Evolutionary conservation across 768 basidiomycete genomes (phyloP).

Genomic region (Gymnopilus junonius): DNA sequence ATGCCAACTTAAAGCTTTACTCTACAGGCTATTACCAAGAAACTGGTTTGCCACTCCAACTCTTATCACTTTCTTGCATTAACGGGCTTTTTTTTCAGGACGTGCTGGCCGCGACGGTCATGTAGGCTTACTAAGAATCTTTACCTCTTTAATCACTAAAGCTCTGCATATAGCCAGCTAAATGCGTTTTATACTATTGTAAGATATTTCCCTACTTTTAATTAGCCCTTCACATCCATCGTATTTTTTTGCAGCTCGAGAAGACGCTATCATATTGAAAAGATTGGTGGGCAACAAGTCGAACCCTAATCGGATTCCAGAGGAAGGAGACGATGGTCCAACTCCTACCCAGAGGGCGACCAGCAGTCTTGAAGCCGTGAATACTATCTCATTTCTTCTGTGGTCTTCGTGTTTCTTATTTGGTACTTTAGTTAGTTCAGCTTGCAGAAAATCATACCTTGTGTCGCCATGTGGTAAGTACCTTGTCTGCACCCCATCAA

Average conservation of each 20-base stretch:
- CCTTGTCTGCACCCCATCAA: background rate
- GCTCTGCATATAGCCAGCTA: constrained; percentile 58
- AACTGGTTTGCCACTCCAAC: constrained; percentile 55
- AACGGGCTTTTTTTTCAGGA: constrained; percentile 41
- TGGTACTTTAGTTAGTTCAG: constrained; percentile 35
- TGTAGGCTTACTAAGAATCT: constrained; percentile 42
- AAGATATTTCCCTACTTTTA: constrained; percentile 22
- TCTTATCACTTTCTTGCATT: background rate
- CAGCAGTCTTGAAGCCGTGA: constrained; percentile 66
- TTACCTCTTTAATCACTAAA: background rate
- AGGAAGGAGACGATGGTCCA: constrained; percentile 51
- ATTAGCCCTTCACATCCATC: background rate
- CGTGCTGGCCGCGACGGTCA: constrained; percentile 79
- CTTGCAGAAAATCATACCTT: constrained; percentile 61
- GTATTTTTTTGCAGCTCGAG: constrained; percentile 56
- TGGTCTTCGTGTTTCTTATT: background rate
- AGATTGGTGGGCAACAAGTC: constrained; percentile 49
- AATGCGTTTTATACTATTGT: constrained; percentile 87
- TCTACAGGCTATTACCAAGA: constrained; percentile 82
- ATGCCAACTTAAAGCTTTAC: background rate
- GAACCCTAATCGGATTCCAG: constrained; percentile 48
- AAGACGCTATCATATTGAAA: constrained; percentile 65
- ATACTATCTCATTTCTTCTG: constrained; percentile 19
- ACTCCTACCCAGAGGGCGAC: constrained; percentile 70
- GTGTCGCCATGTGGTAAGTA: constrained; percentile 75